Evolutionary conservation across 2,329 filamentous ascomycete genomes (phyloP).

Genomic region (Xylaria arbuscula): DNA sequence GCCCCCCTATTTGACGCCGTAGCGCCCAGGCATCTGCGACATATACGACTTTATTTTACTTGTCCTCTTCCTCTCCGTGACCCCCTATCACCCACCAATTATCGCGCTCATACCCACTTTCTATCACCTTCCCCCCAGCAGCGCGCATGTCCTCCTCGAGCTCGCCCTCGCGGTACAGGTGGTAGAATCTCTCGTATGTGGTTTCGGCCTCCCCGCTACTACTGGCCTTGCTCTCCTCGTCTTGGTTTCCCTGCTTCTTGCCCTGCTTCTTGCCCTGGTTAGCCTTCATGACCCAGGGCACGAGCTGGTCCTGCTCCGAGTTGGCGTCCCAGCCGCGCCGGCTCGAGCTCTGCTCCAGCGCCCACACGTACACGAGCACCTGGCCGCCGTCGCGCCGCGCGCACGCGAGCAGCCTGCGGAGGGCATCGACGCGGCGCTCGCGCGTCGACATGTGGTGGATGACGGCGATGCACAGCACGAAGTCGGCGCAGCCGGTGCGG

Average conservation of each 20-base stretch:
- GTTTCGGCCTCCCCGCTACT: constrained; percentile 15
- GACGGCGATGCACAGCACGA: constrained; percentile 93
- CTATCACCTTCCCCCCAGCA: constrained; percentile 80
- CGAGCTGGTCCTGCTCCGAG: constrained; percentile 89
- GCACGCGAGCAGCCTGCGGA: constrained; percentile 76
- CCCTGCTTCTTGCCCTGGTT: constrained; percentile 40
- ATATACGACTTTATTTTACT: neutral
- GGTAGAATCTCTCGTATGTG: constrained; percentile 92
- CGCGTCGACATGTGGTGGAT: constrained; percentile 91
- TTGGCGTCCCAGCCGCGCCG: constrained; percentile 89
- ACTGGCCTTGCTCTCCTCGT: constrained; percentile 18
- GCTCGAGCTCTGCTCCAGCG: constrained; percentile 88
- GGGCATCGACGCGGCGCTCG: constrained; percentile 76
- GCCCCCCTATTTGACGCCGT: constrained; percentile 23
- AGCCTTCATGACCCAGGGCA: constrained; percentile 85
- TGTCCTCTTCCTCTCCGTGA: constrained; percentile 40
- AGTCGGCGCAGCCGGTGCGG: constrained; percentile 71
- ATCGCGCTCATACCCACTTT: constrained; percentile 92
- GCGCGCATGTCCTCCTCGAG: constrained; percentile 80
- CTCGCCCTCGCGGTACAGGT: constrained; percentile 88
- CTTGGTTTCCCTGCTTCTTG: constrained; percentile 13
- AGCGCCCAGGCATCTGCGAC: neutral
- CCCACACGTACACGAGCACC: constrained; percentile 92
- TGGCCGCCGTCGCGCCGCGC: constrained; percentile 66
- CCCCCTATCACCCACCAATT: constrained; percentile 93